Base-by-base conservation (phyloP, 1,284 basidiomycete genomes). In the Testicularia cyperi region DNA sequence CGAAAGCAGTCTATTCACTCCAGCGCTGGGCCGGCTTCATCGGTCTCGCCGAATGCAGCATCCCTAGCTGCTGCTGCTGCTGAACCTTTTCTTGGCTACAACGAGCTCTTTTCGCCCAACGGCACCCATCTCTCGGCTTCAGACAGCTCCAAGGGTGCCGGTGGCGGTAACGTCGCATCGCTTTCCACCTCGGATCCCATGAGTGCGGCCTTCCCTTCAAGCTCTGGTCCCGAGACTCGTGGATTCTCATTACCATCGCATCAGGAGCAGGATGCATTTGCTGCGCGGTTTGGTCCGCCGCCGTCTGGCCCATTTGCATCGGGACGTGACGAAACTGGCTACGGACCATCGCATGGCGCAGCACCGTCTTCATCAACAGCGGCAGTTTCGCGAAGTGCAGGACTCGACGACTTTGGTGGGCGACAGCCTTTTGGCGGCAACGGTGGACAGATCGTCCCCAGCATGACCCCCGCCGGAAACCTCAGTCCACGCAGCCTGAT, bases 401-500 rank as follows among this genome's bases (percentile, higher is more conserved):
- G 42, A 5, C 43, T 47, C 14, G 62, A 65, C 15, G 62, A 65
- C 29, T 61, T 38, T 36, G 39, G 23, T 12, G 23, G 34, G 4
- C 45, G 56, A n/a, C 44, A 36, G 9, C 38, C 45, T 4, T 63
- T 46, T 25, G 38, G 31, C 21, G 34, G 41, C 6, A 43, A 39
- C 4, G 14, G 26, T n/a, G 46, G 25, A 9, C 52, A 30, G 12
- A 41, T 27, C 15, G 53, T 67, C 47, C 46, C 54, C 16, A 43
- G 38, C 18, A 41, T 58, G 38, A 51, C 45, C 9, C 47, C 39
- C 12, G 38, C 54, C 6, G 65, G 64, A 33, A 68, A 65, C 31
- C 46, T 71, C 27, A 69, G 67, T 32, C 69, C 69, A 29, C 46
- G 68, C 12, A 70, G 67, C 38, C 44, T 71, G 49, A 49, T 71